These are phyloP conservation scores for Nemania sp. DNA, from an alignment of 2,329 filamentous ascomycete species.

Conservation along the genomic window DNA sequence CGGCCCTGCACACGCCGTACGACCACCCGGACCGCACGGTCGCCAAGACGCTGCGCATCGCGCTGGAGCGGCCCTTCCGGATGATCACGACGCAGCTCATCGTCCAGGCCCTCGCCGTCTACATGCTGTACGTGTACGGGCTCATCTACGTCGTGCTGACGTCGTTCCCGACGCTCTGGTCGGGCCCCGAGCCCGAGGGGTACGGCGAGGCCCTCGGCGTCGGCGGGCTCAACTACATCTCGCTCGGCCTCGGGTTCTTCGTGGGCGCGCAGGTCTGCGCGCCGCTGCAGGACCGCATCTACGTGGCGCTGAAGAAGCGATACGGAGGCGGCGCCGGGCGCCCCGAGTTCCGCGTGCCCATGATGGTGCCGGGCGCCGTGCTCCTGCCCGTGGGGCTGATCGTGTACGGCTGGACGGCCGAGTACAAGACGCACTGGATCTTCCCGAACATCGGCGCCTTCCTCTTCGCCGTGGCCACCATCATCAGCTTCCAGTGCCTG, in stretches of 20 bases:
- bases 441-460: constrained; percentile 50
- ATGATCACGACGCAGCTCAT: constrained; percentile 58
- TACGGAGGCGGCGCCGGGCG: constrained; percentile 42
- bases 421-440: constrained; percentile 51
- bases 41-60: constrained; percentile 43
- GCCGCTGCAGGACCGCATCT: constrained; percentile 51
- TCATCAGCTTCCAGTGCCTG: constrained; percentile 50
- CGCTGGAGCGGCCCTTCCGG: constrained; percentile 54
- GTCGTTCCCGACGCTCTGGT: constrained; percentile 55
- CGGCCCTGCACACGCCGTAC: constrained; percentile 52
- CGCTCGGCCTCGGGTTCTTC: constrained; percentile 44
- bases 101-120: constrained; percentile 54
- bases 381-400: constrained; percentile 50
- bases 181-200: constrained; percentile 25
- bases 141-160: constrained; percentile 54
- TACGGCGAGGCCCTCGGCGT: constrained; percentile 43
- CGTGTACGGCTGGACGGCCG: constrained; percentile 52
- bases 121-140: constrained; percentile 60
- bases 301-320: constrained; percentile 48
- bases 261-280: constrained; percentile 48
- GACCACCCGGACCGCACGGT: constrained; percentile 49
- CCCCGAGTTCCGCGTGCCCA: constrained; percentile 50
- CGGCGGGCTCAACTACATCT: constrained; percentile 46
- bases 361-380: constrained; percentile 48
- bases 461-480: constrained; percentile 45